These are phyloP conservation scores for Xylariaceae sp. DNA, from an alignment of 2,329 filamentous ascomycete genomes.

Conservation along the genomic window DNA sequence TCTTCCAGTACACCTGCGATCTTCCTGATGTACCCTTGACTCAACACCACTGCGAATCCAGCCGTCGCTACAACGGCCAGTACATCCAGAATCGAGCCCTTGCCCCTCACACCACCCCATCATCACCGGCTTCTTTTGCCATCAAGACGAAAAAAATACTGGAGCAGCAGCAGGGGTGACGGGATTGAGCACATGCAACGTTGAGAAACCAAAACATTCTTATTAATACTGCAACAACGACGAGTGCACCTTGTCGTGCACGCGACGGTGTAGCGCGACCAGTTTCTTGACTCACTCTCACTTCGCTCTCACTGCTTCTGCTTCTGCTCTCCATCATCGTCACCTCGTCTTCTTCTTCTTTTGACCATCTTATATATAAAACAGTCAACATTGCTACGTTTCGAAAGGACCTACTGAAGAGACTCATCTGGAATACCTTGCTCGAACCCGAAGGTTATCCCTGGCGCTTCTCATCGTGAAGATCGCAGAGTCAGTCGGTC, in stretches of 20 bases:
- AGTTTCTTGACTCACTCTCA: background rate
- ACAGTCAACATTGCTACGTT: background rate
- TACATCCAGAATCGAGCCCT: background rate
- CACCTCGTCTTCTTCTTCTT: background rate
- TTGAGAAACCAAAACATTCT: background rate
- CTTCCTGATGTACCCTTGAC: background rate
- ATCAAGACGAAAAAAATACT: constrained; percentile 11
- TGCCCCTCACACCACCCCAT: constrained; percentile 20
- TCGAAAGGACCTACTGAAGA: too few relatives aligned
- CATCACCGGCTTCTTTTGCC: constrained; percentile 19
- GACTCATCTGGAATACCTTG: too few relatives aligned
- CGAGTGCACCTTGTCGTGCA: constrained; percentile 21
- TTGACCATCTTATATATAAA: background rate
- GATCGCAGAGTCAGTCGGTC: background rate
- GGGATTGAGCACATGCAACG: constrained; percentile 5
- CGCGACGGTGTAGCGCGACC: constrained; percentile 21
- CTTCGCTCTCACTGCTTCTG: background rate
- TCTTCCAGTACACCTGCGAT: background rate
- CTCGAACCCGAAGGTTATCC: background rate
- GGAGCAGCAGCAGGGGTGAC: constrained; percentile 11
- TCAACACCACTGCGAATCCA: background rate
- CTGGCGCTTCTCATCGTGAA: background rate
- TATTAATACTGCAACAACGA: background rate
- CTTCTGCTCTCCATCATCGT: background rate
- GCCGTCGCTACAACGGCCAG: background rate